Evolutionary conservation across 1,284 basidiomycete genomes (phyloP).

Genomic region (Ceratobasidium theobromae): DNA sequence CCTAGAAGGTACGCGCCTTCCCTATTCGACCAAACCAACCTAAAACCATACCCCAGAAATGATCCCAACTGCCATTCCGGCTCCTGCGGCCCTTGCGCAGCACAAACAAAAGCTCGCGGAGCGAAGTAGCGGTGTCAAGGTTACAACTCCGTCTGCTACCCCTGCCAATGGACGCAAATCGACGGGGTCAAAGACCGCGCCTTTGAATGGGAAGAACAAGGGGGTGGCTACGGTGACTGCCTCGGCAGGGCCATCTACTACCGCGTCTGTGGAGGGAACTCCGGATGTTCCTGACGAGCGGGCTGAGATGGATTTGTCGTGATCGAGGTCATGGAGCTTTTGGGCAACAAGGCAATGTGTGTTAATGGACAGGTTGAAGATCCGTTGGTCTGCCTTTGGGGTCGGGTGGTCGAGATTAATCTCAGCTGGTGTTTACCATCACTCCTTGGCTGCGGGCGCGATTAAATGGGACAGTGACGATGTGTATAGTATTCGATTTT

Average conservation of each 20-base stretch:
- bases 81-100: constrained; percentile 32
- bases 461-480: too few species aligned
- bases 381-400: too few species aligned
- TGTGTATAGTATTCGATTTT: too few species aligned
- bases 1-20: constrained; percentile 54
- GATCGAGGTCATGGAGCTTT: not conserved
- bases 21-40: not conserved
- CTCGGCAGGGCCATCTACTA: not conserved
- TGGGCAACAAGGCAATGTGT: too few species aligned
- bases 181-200: not conserved
- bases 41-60: constrained; percentile 20
- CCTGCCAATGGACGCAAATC: constrained; percentile 11
- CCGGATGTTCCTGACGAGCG: constrained; percentile 23
- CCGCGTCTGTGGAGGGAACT: not conserved
- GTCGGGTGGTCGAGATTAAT: too few species aligned
- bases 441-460: too few species aligned
- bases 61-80: constrained; percentile 35
- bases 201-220: constrained; percentile 17
- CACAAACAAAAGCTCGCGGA: constrained; percentile 19
- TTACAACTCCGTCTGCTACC: not conserved
- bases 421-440: too few species aligned
- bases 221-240: not conserved
- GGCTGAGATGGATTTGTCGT: constrained; percentile 23
- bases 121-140: not conserved
- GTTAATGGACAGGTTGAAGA: too few species aligned